Conservation (phyloP, 192 early-diverging fungal species). For the Backusella circina region DNA sequence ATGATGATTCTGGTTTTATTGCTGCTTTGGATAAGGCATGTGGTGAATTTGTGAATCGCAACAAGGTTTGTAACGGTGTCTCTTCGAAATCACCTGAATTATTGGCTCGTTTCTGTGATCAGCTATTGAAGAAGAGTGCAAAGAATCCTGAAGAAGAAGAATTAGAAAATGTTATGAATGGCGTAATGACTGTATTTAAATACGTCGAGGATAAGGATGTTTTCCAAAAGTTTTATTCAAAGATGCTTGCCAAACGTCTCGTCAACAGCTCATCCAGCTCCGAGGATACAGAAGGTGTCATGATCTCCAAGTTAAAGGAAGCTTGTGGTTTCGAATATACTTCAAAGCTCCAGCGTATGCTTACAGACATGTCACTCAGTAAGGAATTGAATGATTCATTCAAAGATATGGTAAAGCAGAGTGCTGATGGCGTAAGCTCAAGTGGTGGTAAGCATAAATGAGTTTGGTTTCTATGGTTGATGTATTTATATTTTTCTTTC, state of each 20-base stretch:
- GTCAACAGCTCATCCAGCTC: conserved; percentile 86
- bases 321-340: conserved; percentile 96
- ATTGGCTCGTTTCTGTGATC: conserved; percentile 88
- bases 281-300: conserved; percentile 92
- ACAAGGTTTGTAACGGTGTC: conserved; percentile 71
- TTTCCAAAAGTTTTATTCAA: conserved; percentile 96
- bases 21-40: conserved; percentile 92
- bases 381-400: conserved; percentile 88
- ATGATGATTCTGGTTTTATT: conserved; percentile 81
- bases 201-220: conserved; percentile 98
- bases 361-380: conserved; percentile 88
- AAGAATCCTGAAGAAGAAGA: conserved; percentile 66
- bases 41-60: conserved; percentile 90
- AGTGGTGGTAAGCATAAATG: conserved; percentile 13
- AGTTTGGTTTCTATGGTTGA: not conserved
- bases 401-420: conserved; percentile 52
- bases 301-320: conserved; percentile 73
- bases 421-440: conserved; percentile 20
- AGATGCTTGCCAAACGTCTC: conserved; percentile 89
- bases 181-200: conserved; percentile 87
- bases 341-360: conserved; percentile 92
- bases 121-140: conserved; percentile 80
- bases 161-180: conserved; percentile 37
- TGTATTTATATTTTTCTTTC: not conserved
- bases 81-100: conserved; percentile 83